Conservation (phyloP, 163 green algal genomes). For the Scenedesmus sp. region DNA sequence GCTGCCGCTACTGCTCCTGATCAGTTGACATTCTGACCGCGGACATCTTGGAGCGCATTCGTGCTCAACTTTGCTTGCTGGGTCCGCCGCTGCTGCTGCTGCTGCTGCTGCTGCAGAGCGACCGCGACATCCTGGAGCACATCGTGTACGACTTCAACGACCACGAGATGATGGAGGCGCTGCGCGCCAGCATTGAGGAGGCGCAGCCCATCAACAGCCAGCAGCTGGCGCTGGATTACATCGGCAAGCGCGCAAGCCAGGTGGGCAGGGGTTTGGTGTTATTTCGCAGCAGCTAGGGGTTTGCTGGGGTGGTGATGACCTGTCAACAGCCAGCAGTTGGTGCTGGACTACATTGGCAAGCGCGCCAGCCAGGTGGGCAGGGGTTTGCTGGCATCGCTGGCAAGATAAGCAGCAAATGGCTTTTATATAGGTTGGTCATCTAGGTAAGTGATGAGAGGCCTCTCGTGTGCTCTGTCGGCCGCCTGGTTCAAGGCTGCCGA, state of each 20-base stretch:
- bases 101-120: slow-evolving; percentile 63
- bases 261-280: neutral
- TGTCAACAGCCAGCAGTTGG: slow-evolving; percentile 82
- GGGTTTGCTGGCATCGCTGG: neutral
- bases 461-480: no score
- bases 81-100: neutral
- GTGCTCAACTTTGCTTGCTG: neutral
- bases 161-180: slow-evolving; percentile 95
- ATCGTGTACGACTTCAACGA: slow-evolving; percentile 98
- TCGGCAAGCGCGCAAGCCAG: slow-evolving; percentile 90
- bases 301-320: no score
- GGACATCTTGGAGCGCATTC: neutral
- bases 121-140: slow-evolving; percentile 98
- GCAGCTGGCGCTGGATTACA: slow-evolving; percentile 96
- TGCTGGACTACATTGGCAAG: slow-evolving; percentile 98
- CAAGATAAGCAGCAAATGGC: no score
- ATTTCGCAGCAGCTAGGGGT: no score
- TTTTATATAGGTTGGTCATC: neutral
- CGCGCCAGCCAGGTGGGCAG: slow-evolving; percentile 69
- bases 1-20: neutral
- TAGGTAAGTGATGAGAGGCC: no score
- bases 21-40: neutral
- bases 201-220: slow-evolving; percentile 93
- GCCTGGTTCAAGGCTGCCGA: no score
- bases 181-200: slow-evolving; percentile 96